Percentiles rank a stretch among this genome's conserved stretches.
Conservation (phyloP, 225 moss, liverwort and hornwort genomes). For the Pseudisothecium myosuroides region DNA sequence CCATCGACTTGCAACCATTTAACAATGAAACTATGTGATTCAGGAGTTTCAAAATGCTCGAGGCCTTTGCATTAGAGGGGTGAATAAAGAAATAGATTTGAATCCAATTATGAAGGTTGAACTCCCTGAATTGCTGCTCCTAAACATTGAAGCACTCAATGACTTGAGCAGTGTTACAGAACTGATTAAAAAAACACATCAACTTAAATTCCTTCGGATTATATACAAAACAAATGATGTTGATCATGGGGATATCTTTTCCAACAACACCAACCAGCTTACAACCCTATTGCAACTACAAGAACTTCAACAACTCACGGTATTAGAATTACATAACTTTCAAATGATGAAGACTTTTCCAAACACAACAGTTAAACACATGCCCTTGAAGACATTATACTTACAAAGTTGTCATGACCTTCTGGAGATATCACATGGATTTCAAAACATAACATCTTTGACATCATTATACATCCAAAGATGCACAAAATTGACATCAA, state of each 20-base stretch:
- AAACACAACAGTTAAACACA: not conserved
- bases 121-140: not conserved
- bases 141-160: not conserved
- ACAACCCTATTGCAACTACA: not conserved
- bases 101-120: accelerated
- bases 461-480: not conserved
- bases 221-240: not conserved
- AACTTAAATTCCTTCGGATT: not conserved
- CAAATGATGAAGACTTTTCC: not conserved
- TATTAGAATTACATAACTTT: not conserved
- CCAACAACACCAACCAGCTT: accelerated
- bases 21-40: not conserved
- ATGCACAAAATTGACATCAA: not conserved
- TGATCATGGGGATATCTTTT: no score
- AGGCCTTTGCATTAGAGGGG: not conserved
- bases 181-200: not conserved
- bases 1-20: not conserved
- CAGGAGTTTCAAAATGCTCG: not conserved
- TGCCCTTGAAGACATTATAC: not conserved
- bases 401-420: not conserved
- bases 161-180: not conserved
- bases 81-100: not conserved
- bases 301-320: not conserved
- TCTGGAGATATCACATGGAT: not conserved
- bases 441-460: not conserved